Conservation (phyloP, 257 asterid genomes). For the Henckelia pumila region DNA sequence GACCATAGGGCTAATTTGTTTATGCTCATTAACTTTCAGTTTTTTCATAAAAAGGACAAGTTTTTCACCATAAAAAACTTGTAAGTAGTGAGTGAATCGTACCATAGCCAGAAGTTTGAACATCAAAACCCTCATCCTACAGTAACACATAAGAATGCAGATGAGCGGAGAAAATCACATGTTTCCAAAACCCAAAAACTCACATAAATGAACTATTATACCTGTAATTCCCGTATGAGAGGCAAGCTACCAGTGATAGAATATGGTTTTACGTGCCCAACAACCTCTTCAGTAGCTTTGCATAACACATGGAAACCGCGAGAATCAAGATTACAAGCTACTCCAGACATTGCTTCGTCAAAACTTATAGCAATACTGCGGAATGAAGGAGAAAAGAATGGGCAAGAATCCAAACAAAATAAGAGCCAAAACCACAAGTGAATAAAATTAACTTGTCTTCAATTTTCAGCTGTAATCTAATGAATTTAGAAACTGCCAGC, state of each 20-base stretch:
- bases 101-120: conserved; percentile 96
- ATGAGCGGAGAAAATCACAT: conserved; percentile 6
- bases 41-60: no score
- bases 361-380: conserved; percentile 66
- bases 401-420: conserved; percentile 5
- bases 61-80: background rate
- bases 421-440: conserved; percentile 1
- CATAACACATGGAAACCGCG: conserved; percentile 83
- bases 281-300: conserved; percentile 91
- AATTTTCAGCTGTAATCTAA: background rate
- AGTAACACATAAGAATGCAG: conserved; percentile 15
- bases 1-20: no score
- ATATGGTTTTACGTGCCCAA: conserved; percentile 90
- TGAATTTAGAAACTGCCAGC: background rate
- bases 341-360: conserved; percentile 72
- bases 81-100: conserved; percentile 26
- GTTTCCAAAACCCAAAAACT: background rate
- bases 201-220: conserved; percentile 20
- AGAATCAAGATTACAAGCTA: conserved; percentile 94
- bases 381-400: conserved; percentile 12
- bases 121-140: conserved; percentile 98
- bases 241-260: conserved; percentile 96
- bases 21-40: no score
- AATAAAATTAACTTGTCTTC: background rate
- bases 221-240: conserved; percentile 92